These are phyloP conservation scores for Cucurbita moschata DNA, from an alignment of 306 rosid species.

Conservation along the genomic window DNA sequence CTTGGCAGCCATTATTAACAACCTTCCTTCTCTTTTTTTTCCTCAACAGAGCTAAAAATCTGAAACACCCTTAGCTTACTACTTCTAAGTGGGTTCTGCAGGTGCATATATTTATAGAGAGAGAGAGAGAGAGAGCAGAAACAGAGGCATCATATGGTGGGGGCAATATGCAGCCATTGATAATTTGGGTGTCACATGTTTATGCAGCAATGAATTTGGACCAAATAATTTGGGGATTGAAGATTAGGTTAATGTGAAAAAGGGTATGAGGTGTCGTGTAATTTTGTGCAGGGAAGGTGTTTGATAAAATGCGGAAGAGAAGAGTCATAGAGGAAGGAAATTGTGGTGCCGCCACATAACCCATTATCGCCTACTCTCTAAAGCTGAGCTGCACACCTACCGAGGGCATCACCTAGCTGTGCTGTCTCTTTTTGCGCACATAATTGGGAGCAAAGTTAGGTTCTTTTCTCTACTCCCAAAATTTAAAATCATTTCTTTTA, in stretches of 20 bases:
- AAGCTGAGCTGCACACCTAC: slow-evolving; percentile 1
- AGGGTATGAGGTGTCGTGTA: background rate
- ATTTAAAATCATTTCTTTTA: too few relatives aligned
- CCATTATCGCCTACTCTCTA: background rate
- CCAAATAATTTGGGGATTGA: background rate
- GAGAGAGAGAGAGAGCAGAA: too few relatives aligned
- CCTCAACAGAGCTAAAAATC: background rate
- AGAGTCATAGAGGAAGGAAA: background rate
- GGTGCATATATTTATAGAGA: background rate
- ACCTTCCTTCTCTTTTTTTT: background rate
- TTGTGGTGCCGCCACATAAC: slow-evolving; percentile 4
- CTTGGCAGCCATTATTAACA: slow-evolving; percentile 22
- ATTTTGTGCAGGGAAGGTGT: background rate
- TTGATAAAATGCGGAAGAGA: background rate
- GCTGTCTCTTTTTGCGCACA: slow-evolving; percentile 4
- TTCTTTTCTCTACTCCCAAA: background rate
- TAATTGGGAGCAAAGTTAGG: slow-evolving; percentile 3
- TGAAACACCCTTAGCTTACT: background rate
- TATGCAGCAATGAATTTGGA: background rate
- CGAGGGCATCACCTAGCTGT: slow-evolving; percentile 1
- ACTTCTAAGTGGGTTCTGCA: background rate
- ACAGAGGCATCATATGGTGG: background rate
- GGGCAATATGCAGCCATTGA: background rate
- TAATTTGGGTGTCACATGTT: slow-evolving; percentile 3
- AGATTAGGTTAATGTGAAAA: background rate